These are phyloP conservation scores for Fraxinus sp. DNA, from an alignment of 305 asterid genomes.

Conservation along the genomic window DNA sequence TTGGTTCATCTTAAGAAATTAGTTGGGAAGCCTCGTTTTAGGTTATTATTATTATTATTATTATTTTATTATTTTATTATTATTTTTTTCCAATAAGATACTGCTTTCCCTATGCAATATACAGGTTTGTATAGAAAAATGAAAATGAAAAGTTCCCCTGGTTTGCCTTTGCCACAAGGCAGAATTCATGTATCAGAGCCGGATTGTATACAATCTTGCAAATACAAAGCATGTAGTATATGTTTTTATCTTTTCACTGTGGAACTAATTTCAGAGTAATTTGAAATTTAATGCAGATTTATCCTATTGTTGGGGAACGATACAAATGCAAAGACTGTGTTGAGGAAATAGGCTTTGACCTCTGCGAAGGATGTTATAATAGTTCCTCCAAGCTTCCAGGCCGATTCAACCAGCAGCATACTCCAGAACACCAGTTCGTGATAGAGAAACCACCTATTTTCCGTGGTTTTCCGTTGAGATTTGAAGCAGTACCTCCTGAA, in stretches of 20 bases:
- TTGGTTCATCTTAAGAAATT: not conserved
- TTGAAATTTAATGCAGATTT: constrained; percentile 44
- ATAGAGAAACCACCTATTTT: constrained; percentile 8
- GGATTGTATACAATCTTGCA: not conserved
- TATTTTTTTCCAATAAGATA: not conserved
- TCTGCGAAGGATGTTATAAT: constrained; percentile 57
- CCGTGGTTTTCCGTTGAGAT: constrained; percentile 1
- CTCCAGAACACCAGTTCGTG: constrained; percentile 59
- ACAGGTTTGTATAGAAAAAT: not conserved
- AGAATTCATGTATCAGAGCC: not conserved
- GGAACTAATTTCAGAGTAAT: not conserved
- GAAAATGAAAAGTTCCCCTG: not conserved
- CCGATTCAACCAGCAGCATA: constrained; percentile 82
- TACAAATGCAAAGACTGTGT: constrained; percentile 75
- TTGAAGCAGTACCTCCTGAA: constrained; percentile 23
- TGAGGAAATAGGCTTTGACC: constrained; percentile 64
- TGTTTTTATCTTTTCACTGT: not conserved
- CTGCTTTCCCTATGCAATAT: not conserved
- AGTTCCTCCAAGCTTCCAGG: constrained; percentile 65
- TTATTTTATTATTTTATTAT: too few species aligned
- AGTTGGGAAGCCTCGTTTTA: not conserved
- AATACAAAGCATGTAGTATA: not conserved
- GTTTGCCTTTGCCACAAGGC: not conserved
- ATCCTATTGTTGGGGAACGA: constrained; percentile 65
- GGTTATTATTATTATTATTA: too few species aligned